Evolutionary conservation across 1,284 basidiomycete genomes (phyloP), one percentile per base, ranked within the genome.

Genomic region (Cryptococcus hybrid): DNA sequence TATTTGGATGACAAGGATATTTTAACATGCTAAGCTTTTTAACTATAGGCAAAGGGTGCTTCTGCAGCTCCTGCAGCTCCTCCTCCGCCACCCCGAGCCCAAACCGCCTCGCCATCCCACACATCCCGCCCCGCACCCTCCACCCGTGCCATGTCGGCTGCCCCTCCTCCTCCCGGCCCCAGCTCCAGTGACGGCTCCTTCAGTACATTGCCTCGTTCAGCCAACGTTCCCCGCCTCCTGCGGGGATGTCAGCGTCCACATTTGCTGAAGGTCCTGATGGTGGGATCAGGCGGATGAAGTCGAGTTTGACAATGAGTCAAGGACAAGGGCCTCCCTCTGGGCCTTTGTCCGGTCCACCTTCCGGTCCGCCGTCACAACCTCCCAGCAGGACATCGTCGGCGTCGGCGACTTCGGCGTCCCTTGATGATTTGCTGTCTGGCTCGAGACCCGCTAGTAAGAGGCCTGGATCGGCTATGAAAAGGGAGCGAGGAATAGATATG

Each of bases 401-500:
- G 34, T 40, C 63, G 45, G 84, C 82, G 62, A 85, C 84, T 24
- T 40, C 63, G 45, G 80, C 67, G 13, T 70, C 69, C 13, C 63
- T 77, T 7, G 77, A 74, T 48, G 78, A 79, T 61, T 61, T 78
- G 18, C 61, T 79, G 36, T 69, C 15, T 47, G 47, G 47, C 7
- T 34, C 70, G 15, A 62, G 75, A 24, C 75, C 75, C 8, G 66
- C 77, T 2, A 63, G 63, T 5, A 75, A 73, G 52, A 63, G 75
- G 18, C 76, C 74, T 5, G 62, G 56, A 9, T 65, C 68, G 3
- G 74, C 73, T 2, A 63, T 67, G 12, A 92, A 89, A 86, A 88
- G 62, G 86, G 85, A 63, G 80, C 88, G 51, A 84, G 88, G 55
- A 90, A 82, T 75, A 85, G 89, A 62, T 94, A 94, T 71, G 90